These are phyloP conservation scores for Choiromyces venosus DNA, from an alignment of 495 filamentous ascomycete genomes.

Conservation along the genomic window DNA sequence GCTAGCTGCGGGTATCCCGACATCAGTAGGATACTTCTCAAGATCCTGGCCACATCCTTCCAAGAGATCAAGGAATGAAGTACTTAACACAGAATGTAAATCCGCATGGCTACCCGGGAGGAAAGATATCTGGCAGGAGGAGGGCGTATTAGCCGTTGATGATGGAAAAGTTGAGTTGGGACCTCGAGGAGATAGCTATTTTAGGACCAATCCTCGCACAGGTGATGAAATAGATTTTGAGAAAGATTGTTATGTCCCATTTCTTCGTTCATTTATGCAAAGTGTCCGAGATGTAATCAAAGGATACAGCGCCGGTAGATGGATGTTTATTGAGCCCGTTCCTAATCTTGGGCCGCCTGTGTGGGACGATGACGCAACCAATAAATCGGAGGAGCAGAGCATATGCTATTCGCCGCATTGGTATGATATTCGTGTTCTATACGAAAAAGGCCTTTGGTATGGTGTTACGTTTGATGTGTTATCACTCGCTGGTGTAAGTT, in stretches of 20 bases:
- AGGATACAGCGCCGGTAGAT: constrained; percentile 25
- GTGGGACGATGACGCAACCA: constrained; percentile 50
- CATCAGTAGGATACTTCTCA: constrained; percentile 24
- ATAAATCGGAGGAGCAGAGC: constrained; percentile 49
- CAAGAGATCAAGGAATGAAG: constrained; percentile 21
- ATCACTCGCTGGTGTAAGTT: constrained; percentile 33
- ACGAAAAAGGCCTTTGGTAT: constrained; percentile 62
- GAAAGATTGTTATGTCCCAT: constrained; percentile 40
- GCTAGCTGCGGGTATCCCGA: constrained; percentile 34
- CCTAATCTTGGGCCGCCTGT: constrained; percentile 35
- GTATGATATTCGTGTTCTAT: constrained; percentile 68
- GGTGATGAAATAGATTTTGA: constrained; percentile 61
- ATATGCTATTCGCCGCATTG: constrained; percentile 70
- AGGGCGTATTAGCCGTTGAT: constrained; percentile 32
- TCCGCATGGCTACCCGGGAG: constrained; percentile 29
- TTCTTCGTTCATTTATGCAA: constrained; percentile 32
- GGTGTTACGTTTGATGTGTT: constrained; percentile 65
- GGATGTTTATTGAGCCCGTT: constrained; percentile 41
- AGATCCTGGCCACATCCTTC: constrained; percentile 42
- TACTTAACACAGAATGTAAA: constrained; percentile 26
- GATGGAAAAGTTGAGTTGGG: constrained; percentile 47
- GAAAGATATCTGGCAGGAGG: constrained; percentile 39
- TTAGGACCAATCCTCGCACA: constrained; percentile 56
- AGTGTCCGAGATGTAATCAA: constrained; percentile 15
- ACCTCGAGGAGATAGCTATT: constrained; percentile 48